Evolutionary conservation across 2,329 filamentous ascomycete species (phyloP).

Genomic region (Diplodia seriata): DNA sequence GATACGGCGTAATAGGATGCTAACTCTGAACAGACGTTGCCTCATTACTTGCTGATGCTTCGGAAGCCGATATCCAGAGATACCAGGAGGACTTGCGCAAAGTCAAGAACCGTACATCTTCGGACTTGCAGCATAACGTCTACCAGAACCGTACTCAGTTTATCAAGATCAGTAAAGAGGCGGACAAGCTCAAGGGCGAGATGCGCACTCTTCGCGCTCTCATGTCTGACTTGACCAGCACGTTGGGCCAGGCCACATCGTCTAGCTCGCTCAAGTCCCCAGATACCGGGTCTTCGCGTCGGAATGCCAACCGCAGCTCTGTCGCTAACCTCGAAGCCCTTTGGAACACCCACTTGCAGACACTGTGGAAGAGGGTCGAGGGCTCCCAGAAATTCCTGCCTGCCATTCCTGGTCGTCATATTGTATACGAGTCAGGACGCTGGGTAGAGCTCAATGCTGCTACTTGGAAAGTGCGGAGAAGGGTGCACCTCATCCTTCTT

Average conservation of each 20-base stretch:
- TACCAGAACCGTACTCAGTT: slow-evolving; percentile 98
- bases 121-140: slow-evolving; percentile 91
- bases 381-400: slow-evolving; percentile 97
- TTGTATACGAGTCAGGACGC: slow-evolving; percentile 87
- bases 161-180: slow-evolving; percentile 99
- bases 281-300: slow-evolving; percentile 53
- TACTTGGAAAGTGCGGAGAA: slow-evolving; percentile 89
- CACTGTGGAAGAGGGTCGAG: slow-evolving; percentile 96
- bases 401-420: slow-evolving; percentile 87
- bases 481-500: slow-evolving; percentile 88
- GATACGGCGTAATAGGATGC: slow-evolving; percentile 37
- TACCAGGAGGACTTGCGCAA: slow-evolving; percentile 79
- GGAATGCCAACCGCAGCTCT: slow-evolving; percentile 83
- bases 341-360: slow-evolving; percentile 73
- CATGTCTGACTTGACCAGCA: slow-evolving; percentile 82
- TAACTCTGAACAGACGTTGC: slow-evolving; percentile 62
- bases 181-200: slow-evolving; percentile 94
- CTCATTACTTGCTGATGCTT: slow-evolving; percentile 78
- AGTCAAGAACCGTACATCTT: slow-evolving; percentile 77
- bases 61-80: slow-evolving; percentile 83
- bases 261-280: slow-evolving; percentile 43
- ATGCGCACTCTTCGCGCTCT: slow-evolving; percentile 90
- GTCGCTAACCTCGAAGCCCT: slow-evolving; percentile 76
- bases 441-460: slow-evolving; percentile 98
- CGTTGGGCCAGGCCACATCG: slow-evolving; percentile 56